Evolutionary conservation across 106 monocot genomes (phyloP), one percentile per base, ranked within the genome.

Genomic region (Cymbidium sinense): DNA sequence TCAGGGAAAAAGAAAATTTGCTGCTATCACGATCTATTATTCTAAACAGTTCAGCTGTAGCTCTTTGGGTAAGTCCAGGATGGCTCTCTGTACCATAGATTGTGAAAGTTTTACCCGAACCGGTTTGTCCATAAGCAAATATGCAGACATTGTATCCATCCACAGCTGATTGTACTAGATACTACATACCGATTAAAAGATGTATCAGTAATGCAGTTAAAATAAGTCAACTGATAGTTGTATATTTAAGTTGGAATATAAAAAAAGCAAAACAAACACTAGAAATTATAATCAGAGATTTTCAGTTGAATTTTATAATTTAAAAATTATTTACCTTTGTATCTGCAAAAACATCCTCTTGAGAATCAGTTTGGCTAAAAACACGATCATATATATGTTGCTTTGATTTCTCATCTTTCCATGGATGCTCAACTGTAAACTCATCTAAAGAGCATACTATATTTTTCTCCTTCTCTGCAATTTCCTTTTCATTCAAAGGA

Each of bases 61-160:
- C 99, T 83, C 91, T 91, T 79, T 92, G 89, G 39, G 99, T 95
- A 61, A 99, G 88, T 25, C 99, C 99, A 37, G 90, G 99, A 77
- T 84, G 87, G 77, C 55, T 85, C 43, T 99, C 91, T 13, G 88
- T 89, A 70, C 95, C 99, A 79, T 93, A 99, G 79, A 99, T 99
- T 39, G 95, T 99, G 36, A 93, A 99, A 75, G 99, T 99, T 75
- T 99, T 99, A 19, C 99, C 95, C 39, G 99, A 99, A 78, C 99
- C 95, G 70, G 99, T 99, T 93, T 95, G 99, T 4, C 99, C 99
- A 86, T 99, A 99, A 23, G 99, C 99, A 89, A 99, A 99, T 77
- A 99, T 92, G 64, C 95, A 99, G 13, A 99, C 99, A 91, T 99
- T 99, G 76, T 93, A 99, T 62, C 99, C 99, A 84, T 95, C 99